phyloP scores from a whole-genome alignment of 2,329 filamentous ascomycete genomes.

The Lojkania enalia region DNA sequence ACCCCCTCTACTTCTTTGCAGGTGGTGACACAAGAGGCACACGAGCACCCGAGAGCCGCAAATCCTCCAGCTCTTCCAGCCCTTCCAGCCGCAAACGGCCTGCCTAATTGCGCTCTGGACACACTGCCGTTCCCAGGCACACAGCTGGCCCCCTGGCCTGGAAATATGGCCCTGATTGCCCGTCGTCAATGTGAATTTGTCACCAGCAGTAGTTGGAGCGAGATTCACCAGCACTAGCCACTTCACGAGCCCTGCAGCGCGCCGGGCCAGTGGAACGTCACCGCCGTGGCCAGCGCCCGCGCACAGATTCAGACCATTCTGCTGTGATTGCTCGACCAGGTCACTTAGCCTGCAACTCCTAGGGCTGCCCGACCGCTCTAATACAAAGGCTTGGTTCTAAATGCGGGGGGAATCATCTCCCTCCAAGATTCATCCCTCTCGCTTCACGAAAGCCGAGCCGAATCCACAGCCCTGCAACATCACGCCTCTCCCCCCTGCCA shows the following conservation, averaged over 20 bases:
- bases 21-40: constrained; percentile 26
- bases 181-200: too few species aligned
- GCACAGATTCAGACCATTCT: constrained; percentile 28
- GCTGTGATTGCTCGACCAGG: constrained; percentile 33
- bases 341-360: constrained; percentile 29
- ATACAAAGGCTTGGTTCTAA: constrained; percentile 33
- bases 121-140: constrained; percentile 2
- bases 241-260: constrained; percentile 5
- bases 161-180: too few species aligned
- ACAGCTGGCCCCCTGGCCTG: too few species aligned
- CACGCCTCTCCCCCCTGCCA: constrained; percentile 14
- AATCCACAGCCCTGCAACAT: constrained; percentile 35
- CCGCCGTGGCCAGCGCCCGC: constrained; percentile 24
- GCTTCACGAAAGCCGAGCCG: constrained; percentile 41
- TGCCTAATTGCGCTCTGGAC: constrained; percentile 1
- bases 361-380: constrained; percentile 26
- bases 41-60: constrained; percentile 23
- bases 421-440: constrained; percentile 34
- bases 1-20: too few species aligned
- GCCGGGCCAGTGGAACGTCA: constrained; percentile 32
- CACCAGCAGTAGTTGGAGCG: too few species aligned
- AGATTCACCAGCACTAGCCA: constrained; percentile 11
- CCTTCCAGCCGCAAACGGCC: constrained; percentile 1
- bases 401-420: constrained; percentile 43
- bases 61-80: constrained; percentile 5